phyloP scores from a whole-genome alignment of 2,329 filamentous ascomycete species.

The Pestalotiopsis sp. region DNA sequence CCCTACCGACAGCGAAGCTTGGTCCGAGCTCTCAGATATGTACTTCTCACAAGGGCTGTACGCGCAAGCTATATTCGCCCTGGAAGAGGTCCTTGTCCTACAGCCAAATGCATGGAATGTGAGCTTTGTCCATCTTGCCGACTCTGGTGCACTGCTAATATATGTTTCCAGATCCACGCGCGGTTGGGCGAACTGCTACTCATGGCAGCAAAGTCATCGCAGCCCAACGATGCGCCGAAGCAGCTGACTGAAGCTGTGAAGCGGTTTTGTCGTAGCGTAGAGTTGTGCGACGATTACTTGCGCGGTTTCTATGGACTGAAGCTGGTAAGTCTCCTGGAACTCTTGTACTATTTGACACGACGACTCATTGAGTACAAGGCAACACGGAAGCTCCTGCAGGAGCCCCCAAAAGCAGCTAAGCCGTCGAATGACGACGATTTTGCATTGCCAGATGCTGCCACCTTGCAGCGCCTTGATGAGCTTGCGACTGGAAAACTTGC shows the following conservation, averaged over 20 bases:
- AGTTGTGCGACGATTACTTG: conserved; percentile 91
- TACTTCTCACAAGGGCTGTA: conserved; percentile 81
- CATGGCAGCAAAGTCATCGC: conserved; percentile 60
- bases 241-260: conserved; percentile 75
- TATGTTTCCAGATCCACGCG: conserved; percentile 72
- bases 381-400: conserved; percentile 52
- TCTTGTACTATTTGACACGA: neutral
- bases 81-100: conserved; percentile 88
- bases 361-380: conserved; percentile 41
- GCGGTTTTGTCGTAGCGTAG: conserved; percentile 86
- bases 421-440: conserved; percentile 52
- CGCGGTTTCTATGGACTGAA: conserved; percentile 93
- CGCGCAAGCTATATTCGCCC: conserved; percentile 80
- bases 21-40: conserved; percentile 87
- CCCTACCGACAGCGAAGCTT: conserved; percentile 89
- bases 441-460: conserved; percentile 57
- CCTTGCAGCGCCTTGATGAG: conserved; percentile 70
- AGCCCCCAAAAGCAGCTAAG: conserved; percentile 45
- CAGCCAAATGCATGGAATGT: conserved; percentile 96
- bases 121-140: conserved; percentile 35
- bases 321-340: conserved; percentile 54
- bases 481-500: conserved; percentile 73
- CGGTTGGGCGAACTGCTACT: conserved; percentile 82
- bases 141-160: conserved; percentile 30
- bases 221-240: conserved; percentile 46